Percentiles rank a stretch among this genome's conserved stretches.
Conservation (phyloP, 148 eudicot genomes). For the Amaranthus cruentus region DNA sequence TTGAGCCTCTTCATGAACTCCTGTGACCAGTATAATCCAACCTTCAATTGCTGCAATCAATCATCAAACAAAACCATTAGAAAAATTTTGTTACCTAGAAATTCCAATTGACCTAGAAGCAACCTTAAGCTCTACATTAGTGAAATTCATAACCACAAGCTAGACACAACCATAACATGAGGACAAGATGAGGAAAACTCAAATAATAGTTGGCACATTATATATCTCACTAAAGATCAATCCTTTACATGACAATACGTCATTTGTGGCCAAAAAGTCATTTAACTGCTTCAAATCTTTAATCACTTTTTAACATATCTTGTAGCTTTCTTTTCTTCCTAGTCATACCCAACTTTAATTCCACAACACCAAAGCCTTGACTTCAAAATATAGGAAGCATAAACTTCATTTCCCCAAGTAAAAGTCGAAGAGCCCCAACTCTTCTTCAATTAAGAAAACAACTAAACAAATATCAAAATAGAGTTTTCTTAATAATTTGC, state of each 20-base stretch:
- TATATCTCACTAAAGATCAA: no score
- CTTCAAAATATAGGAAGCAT: background rate
- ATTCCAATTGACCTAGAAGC: background rate
- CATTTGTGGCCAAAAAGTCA: background rate
- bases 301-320: background rate
- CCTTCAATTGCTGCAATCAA: constrained; percentile 84
- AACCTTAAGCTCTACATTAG: background rate
- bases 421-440: no score
- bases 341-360: background rate
- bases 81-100: background rate
- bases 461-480: background rate
- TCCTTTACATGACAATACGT: background rate
- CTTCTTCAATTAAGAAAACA: background rate
- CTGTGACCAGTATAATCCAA: constrained; percentile 77
- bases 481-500: background rate
- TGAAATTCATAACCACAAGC: background rate
- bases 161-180: background rate
- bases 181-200: background rate
- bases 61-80: constrained; percentile 3
- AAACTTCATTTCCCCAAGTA: background rate
- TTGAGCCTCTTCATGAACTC: constrained; percentile 91
- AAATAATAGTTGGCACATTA: no score
- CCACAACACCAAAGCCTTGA: background rate
- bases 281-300: background rate
- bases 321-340: background rate